Evolutionary conservation across 139 green algal species (phyloP), one percentile per base, ranked within the genome.

Genomic region (Chlorella sp.): DNA sequence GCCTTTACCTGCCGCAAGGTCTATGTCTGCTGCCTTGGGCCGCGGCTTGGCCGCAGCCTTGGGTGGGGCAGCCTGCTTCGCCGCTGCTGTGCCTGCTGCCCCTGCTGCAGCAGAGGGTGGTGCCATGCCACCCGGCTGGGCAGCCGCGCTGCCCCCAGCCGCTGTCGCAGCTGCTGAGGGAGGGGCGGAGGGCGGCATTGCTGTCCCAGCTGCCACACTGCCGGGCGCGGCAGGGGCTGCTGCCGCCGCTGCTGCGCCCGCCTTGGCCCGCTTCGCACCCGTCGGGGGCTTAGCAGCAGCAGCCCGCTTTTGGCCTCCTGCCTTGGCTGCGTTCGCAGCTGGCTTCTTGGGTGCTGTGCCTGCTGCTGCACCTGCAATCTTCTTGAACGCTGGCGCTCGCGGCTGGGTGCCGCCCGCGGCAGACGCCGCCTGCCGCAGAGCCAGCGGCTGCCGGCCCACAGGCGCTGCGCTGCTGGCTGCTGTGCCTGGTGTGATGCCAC

Each of bases 1-100:
- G 25, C 41, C 26, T n/a, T 25, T 34, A 82, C 76, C 76, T 72
- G 78, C 74, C 6, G 34, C 76, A 5, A 74, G 11, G 26, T 86
- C 78, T 1, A 81, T 47, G 12, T 88, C 78, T 20, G 74, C 74
- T 0, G 81, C 26, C 68, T 76, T 86, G 36, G 81, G 34, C 16
- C 69, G 81, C 11, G 81, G 69, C 81, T 68, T 86, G 17, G 84
- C 41, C 15, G 74, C 26, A 12, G 74, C 28, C 78, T 88, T 87
- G 34, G 73, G 57, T 4, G 73, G 70, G 28, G 67, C 68, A 39
- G 65, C 56, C 28, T n/a, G 23, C 62, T 30, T 4, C 15, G 68
- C 30, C 11, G 23, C 80, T 16, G 36, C 67, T 11, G 38, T 41
- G 28, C 62, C 75, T 0, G 28, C 63, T 1, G 25, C 34, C 3